A percentile compares a stretch with the other conserved stretches of the same genome.
These are phyloP conservation scores for Candida buenavistaensis DNA, from an alignment of 1,139 yeast genomes.

Conservation along the genomic window DNA sequence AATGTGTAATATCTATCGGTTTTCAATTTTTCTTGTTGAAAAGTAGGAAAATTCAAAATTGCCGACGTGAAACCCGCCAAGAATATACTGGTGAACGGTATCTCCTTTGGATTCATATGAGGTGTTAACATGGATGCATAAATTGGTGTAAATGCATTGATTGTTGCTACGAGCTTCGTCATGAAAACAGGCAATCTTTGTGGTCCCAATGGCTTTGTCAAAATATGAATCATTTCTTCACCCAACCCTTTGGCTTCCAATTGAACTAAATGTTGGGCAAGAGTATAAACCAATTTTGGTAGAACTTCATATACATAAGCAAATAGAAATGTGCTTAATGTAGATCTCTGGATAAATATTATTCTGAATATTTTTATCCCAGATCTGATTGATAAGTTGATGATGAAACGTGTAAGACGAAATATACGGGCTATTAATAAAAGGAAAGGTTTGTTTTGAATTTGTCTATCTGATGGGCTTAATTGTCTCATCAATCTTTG, in stretches of 20 bases:
- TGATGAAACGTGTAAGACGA: not conserved
- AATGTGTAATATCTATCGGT: conserved; percentile 22
- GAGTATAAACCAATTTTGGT: conserved; percentile 27
- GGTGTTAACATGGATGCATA: conserved; percentile 12
- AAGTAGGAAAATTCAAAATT: conserved; percentile 20
- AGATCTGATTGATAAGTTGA: conserved; percentile 3
- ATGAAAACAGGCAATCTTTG: conserved; percentile 34
- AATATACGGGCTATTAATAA: not conserved
- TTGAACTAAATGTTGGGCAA: conserved; percentile 18
- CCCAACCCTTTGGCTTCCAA: conserved; percentile 14
- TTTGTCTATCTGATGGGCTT: not conserved
- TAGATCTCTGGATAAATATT: conserved; percentile 15
- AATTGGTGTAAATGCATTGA: conserved; percentile 18
- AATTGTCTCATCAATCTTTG: not conserved
- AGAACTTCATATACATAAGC: conserved; percentile 37
- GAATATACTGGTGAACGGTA: conserved; percentile 9
- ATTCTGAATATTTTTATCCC: conserved; percentile 4
- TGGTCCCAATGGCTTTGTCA: conserved; percentile 24
- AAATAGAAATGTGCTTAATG: conserved; percentile 29
- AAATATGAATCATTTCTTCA: conserved; percentile 14
- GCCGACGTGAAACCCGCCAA: conserved; percentile 22
- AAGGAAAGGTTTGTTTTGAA: not conserved
- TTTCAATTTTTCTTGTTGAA: conserved; percentile 17
- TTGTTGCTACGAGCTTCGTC: conserved; percentile 19
- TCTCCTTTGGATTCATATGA: conserved; percentile 1